A percentile compares a stretch with the other conserved stretches of the same genome.
phyloP scores from a whole-genome alignment of 2,329 filamentous ascomycete genomes.

The Epicoccum nigrum region DNA sequence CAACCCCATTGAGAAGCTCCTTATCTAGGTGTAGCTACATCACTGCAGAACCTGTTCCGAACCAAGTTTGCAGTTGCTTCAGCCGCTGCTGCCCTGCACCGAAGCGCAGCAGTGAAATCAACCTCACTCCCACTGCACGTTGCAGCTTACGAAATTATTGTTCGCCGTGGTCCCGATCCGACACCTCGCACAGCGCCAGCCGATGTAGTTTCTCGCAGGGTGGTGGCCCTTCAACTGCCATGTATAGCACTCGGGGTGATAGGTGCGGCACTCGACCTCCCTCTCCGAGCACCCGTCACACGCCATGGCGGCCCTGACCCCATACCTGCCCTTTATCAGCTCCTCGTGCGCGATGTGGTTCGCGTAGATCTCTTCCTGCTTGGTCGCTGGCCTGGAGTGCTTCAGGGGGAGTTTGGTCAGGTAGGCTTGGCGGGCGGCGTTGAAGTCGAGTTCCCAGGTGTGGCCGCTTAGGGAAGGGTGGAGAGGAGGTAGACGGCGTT shows the following conservation, averaged over 20 bases:
- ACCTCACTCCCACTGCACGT: conserved; percentile 1
- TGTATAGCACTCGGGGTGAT: not conserved
- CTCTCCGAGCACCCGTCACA: not conserved
- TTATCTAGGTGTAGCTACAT: too few relatives aligned
- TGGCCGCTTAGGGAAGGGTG: not conserved
- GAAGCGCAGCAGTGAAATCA: too few relatives aligned
- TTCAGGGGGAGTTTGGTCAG: too few relatives aligned
- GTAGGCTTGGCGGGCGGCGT: not conserved
- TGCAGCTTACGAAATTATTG: too few relatives aligned
- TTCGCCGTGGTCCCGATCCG: not conserved
- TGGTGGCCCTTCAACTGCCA: not conserved
- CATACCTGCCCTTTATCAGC: not conserved
- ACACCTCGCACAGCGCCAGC: not conserved
- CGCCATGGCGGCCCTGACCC: not conserved
- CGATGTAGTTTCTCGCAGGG: not conserved
- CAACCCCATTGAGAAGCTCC: too few relatives aligned
- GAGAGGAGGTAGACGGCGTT: not conserved
- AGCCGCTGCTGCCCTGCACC: too few relatives aligned
- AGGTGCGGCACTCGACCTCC: not conserved
- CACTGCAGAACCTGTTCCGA: too few relatives aligned
- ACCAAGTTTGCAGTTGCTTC: too few relatives aligned
- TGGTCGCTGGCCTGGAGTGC: too few relatives aligned
- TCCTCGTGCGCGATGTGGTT: not conserved
- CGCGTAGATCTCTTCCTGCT: not conserved
- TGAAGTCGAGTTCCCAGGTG: not conserved